Percentiles rank a stretch among this genome's conserved stretches.
phyloP scores from a whole-genome alignment of 2,329 filamentous ascomycete species.

The Byssothecium circinans region DNA sequence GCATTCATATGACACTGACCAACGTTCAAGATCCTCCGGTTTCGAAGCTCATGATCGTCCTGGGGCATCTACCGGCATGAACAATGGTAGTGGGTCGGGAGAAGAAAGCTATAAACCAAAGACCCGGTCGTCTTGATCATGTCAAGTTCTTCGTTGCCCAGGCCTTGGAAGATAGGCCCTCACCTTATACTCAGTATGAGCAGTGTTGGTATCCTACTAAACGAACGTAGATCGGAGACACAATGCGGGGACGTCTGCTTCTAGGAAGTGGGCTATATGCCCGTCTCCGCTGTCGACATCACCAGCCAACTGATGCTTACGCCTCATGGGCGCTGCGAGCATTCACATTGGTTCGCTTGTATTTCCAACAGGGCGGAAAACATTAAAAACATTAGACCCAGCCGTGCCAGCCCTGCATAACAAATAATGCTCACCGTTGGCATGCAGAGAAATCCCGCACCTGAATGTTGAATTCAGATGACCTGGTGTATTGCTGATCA shows the following conservation, averaged over 20 bases:
- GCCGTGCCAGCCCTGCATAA: no score
- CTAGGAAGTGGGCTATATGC: background rate
- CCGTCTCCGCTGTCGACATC: background rate
- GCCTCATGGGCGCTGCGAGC: background rate
- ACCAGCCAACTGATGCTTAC: background rate
- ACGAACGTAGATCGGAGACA: background rate
- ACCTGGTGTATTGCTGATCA: background rate
- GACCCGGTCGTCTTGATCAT: background rate
- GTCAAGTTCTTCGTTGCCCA: background rate
- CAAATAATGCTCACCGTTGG: no score
- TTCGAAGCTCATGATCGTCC: background rate
- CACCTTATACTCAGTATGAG: background rate
- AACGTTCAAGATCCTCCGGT: background rate
- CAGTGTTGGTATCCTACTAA: background rate
- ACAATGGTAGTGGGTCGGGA: background rate
- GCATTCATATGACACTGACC: background rate
- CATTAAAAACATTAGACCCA: slow-evolving; percentile 1
- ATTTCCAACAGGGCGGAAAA: background rate
- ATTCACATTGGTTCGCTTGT: background rate
- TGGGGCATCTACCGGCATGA: background rate
- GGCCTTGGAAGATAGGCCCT: background rate
- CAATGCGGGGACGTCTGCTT: no score
- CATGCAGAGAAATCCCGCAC: background rate
- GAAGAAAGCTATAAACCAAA: background rate
- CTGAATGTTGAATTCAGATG: background rate